Percentiles rank a stretch among this genome's conserved stretches.
phyloP scores from a whole-genome alignment of 306 rosid genomes.

The Erythrophleum fordii region DNA sequence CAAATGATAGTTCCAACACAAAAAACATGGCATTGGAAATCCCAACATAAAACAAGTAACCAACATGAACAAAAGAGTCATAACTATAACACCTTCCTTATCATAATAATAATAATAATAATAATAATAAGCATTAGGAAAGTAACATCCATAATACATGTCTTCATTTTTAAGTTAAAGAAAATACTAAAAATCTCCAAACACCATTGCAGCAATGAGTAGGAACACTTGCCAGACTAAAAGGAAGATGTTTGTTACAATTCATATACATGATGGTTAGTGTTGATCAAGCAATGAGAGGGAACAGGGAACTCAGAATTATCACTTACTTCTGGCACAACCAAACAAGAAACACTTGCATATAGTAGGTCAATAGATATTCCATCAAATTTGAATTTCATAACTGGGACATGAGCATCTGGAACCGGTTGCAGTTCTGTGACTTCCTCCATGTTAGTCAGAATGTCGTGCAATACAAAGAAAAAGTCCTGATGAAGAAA shows the following conservation, averaged over 20 bases:
- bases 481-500: slow-evolving; percentile 75
- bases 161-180: background rate
- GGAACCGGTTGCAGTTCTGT: slow-evolving; percentile 88
- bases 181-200: background rate
- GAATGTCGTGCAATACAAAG: slow-evolving; percentile 70
- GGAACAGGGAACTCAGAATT: background rate
- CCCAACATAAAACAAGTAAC: background rate
- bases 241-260: background rate
- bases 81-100: background rate
- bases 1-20: slow-evolving; percentile 20
- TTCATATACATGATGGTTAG: background rate
- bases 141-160: background rate
- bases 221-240: background rate
- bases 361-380: slow-evolving; percentile 88
- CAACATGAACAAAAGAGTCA: background rate
- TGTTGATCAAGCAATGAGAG: background rate
- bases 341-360: slow-evolving; percentile 81
- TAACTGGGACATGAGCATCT: slow-evolving; percentile 94
- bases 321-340: slow-evolving; percentile 81
- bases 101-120: too few relatives aligned
- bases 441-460: slow-evolving; percentile 74
- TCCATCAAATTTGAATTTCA: slow-evolving; percentile 90
- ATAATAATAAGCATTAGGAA: background rate
- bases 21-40: slow-evolving; percentile 7
- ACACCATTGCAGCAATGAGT: background rate